phyloP scores from a whole-genome alignment of 495 filamentous ascomycete species.

The Bathelium albidoporum region DNA sequence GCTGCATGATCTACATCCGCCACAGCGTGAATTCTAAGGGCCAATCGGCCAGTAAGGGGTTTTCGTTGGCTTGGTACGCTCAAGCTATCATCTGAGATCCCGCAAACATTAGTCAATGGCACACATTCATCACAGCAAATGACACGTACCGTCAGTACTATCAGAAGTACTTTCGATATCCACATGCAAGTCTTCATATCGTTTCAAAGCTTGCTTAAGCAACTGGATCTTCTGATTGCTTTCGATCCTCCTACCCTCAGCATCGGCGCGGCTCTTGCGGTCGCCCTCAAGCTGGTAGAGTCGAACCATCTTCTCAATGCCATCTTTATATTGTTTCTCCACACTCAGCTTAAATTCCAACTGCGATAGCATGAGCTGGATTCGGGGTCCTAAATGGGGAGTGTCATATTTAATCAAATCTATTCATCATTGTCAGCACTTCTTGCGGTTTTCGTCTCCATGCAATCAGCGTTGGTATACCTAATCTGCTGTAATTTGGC shows the following conservation, averaged over 20 bases:
- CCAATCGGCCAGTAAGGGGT: conserved; percentile 80
- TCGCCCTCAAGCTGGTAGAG: conserved; percentile 98
- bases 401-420: conserved; percentile 99
- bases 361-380: conserved; percentile 98
- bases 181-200: conserved; percentile 96
- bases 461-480: conserved; percentile 40
- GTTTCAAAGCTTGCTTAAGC: conserved; percentile 85
- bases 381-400: conserved; percentile 86
- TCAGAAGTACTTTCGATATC: conserved; percentile 77
- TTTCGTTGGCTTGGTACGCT: conserved; percentile 91
- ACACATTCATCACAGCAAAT: not conserved
- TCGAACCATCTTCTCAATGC: conserved; percentile 98
- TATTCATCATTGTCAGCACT: conserved; percentile 30
- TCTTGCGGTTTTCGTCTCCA: conserved; percentile 9
- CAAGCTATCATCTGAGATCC: conserved; percentile 78
- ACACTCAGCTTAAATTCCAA: conserved; percentile 98
- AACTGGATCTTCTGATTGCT: conserved; percentile 97
- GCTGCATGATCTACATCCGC: conserved; percentile 92
- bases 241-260: conserved; percentile 77
- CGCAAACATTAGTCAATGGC: conserved; percentile 13
- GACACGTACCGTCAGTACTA: conserved; percentile 69
- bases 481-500: conserved; percentile 92
- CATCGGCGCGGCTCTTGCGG: conserved; percentile 85
- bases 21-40: conserved; percentile 75
- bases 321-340: conserved; percentile 98